These are phyloP conservation scores for Westerdykella ornata DNA, from an alignment of 2,329 filamentous ascomycete genomes.

Conservation along the genomic window DNA sequence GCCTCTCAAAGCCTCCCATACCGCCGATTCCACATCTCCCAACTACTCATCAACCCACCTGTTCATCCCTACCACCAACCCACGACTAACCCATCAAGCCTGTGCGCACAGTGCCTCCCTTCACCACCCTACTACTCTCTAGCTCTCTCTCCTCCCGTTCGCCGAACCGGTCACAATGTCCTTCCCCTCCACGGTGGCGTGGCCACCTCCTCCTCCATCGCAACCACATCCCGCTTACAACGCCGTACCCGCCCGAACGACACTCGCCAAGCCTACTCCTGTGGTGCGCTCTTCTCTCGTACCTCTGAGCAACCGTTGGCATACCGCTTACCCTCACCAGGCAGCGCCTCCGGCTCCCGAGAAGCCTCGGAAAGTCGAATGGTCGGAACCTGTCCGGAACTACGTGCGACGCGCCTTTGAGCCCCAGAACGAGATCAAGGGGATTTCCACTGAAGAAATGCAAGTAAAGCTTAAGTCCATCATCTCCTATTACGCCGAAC, in stretches of 20 bases:
- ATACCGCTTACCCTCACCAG: not conserved
- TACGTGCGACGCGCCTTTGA: slow-evolving; percentile 90
- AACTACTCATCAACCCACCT: slow-evolving; percentile 4
- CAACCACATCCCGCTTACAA: slow-evolving; percentile 40
- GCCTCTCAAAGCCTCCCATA: not conserved
- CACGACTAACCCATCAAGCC: not conserved
- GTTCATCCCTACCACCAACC: slow-evolving; percentile 7
- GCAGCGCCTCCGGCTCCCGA: slow-evolving; percentile 14
- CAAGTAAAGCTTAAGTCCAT: slow-evolving; percentile 77
- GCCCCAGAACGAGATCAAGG: slow-evolving; percentile 52
- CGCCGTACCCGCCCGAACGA: slow-evolving; percentile 41
- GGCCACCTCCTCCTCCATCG: slow-evolving; percentile 17
- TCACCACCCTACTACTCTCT: slow-evolving; percentile 4
- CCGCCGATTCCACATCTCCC: not conserved
- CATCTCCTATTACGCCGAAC: slow-evolving; percentile 75
- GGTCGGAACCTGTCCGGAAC: slow-evolving; percentile 72
- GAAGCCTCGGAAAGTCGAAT: slow-evolving; percentile 60
- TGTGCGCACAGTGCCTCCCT: too few species aligned
- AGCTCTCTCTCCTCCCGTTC: slow-evolving; percentile 3
- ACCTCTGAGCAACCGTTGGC: not conserved
- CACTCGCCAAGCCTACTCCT: slow-evolving; percentile 16
- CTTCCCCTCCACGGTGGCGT: slow-evolving; percentile 24
- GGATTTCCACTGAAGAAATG: slow-evolving; percentile 57
- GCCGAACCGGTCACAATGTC: slow-evolving; percentile 19
- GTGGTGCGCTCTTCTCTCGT: not conserved